These are phyloP conservation scores for Lentithecium fluviatile DNA, from an alignment of 495 filamentous ascomycete species.

Conservation along the genomic window DNA sequence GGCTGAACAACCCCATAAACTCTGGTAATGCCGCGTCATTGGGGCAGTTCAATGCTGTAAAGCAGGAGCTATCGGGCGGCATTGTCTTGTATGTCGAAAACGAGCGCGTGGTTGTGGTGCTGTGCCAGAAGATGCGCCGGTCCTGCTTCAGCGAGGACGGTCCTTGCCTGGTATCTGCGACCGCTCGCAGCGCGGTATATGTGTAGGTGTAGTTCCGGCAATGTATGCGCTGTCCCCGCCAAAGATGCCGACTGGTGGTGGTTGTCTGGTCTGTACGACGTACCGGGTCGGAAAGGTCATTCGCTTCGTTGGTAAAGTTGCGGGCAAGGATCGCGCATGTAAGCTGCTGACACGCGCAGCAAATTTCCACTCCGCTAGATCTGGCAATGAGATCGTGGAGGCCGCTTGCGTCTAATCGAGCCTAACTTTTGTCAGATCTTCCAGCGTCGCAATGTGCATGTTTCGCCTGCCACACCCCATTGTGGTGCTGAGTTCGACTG, in stretches of 20 bases:
- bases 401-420: constrained; percentile 4
- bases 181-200: constrained; percentile 6
- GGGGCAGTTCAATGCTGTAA: constrained; percentile 54
- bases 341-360: constrained; percentile 37
- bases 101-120: constrained; percentile 16
- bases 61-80: constrained; percentile 54
- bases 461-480: background rate
- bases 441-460: background rate
- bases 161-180: background rate
- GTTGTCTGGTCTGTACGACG: constrained; percentile 33
- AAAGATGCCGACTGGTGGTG: constrained; percentile 18
- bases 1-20: constrained; percentile 58
- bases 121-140: constrained; percentile 1
- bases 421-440: constrained; percentile 22
- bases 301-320: constrained; percentile 23
- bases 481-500: background rate
- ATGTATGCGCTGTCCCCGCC: constrained; percentile 14
- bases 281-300: constrained; percentile 24
- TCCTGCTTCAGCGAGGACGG: no score
- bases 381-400: constrained; percentile 27
- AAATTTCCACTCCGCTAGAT: constrained; percentile 32
- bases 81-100: constrained; percentile 36
- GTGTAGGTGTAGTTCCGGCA: constrained; percentile 1
- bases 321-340: constrained; percentile 32
- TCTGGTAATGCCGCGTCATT: constrained; percentile 47